Evolutionary conservation across 345 rosid genomes (phyloP).

Genomic region (Lepidium didymum): DNA sequence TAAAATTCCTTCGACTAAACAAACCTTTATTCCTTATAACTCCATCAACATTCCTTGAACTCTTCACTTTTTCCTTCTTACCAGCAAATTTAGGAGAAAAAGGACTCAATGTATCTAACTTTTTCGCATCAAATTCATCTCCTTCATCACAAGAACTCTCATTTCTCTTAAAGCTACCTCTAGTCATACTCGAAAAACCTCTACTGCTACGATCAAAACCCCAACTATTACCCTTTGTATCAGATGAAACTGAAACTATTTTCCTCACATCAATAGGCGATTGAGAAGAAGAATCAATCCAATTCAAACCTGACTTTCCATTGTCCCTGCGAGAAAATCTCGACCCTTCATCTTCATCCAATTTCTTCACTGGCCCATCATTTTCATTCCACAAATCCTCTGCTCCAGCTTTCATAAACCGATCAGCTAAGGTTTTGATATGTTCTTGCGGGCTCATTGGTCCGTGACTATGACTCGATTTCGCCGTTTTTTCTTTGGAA

Average conservation of each 20-base stretch:
- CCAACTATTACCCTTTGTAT: neutral
- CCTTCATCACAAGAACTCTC: conserved; percentile 39
- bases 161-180: conserved; percentile 34
- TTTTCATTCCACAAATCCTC: conserved; percentile 88
- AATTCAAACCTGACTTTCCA: conserved; percentile 26
- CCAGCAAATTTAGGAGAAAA: conserved; percentile 15
- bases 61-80: conserved; percentile 19
- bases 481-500: neutral
- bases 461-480: conserved; percentile 22
- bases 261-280: conserved; percentile 51
- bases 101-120: conserved; percentile 19
- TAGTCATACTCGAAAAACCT: conserved; percentile 44
- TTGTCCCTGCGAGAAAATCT: neutral
- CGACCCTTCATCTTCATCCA: conserved; percentile 27
- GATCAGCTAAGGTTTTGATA: conserved; percentile 73
- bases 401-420: conserved; percentile 83
- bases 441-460: conserved; percentile 61
- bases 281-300: conserved; percentile 7
- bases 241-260: conserved; percentile 23
- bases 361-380: conserved; percentile 57
- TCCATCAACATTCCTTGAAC: conserved; percentile 15
- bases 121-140: conserved; percentile 14
- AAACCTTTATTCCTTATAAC: conserved; percentile 21
- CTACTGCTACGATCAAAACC: conserved; percentile 7
- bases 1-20: conserved; percentile 32